phyloP scores from a whole-genome alignment of 1,284 basidiomycete genomes.

The Ganoderma meredithae region DNA sequence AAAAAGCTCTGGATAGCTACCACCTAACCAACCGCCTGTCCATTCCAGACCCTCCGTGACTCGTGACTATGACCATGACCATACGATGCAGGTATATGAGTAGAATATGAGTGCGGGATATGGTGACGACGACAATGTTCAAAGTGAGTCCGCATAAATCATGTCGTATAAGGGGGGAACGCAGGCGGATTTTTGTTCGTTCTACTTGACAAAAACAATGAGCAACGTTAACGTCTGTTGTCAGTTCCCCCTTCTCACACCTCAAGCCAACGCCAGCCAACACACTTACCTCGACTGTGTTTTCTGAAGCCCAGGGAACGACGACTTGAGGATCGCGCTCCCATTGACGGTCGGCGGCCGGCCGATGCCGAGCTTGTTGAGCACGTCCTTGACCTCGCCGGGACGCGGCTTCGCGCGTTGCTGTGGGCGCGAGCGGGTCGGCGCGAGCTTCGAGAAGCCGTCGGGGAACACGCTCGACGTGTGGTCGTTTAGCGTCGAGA shows the following conservation, averaged over 20 bases:
- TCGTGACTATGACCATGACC: background rate
- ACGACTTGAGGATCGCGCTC: conserved; percentile 67
- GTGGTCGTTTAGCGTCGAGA: conserved; percentile 80
- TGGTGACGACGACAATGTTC: background rate
- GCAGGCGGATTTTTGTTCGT: conserved; percentile 23
- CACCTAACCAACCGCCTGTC: conserved; percentile 1
- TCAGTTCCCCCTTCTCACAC: no score
- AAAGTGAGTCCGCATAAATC: background rate
- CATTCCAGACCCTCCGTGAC: conserved; percentile 9
- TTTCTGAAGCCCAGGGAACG: conserved; percentile 61
- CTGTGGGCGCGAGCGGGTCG: conserved; percentile 62
- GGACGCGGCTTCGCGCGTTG: conserved; percentile 54
- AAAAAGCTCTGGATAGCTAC: background rate
- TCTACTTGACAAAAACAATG: background rate
- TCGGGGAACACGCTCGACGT: conserved; percentile 56
- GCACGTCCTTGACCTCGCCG: conserved; percentile 79
- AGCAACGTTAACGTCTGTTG: no score
- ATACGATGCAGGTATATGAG: conserved; percentile 7
- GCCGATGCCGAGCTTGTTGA: conserved; percentile 80
- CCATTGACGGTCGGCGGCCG: conserved; percentile 57
- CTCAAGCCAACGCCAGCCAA: background rate
- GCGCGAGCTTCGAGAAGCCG: conserved; percentile 46
- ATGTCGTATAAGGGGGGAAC: conserved; percentile 29
- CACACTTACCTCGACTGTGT: conserved; percentile 46
- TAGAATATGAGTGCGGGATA: conserved; percentile 11